phyloP scores from a whole-genome alignment of 495 filamentous ascomycete genomes.

The Penicillium daleae region DNA sequence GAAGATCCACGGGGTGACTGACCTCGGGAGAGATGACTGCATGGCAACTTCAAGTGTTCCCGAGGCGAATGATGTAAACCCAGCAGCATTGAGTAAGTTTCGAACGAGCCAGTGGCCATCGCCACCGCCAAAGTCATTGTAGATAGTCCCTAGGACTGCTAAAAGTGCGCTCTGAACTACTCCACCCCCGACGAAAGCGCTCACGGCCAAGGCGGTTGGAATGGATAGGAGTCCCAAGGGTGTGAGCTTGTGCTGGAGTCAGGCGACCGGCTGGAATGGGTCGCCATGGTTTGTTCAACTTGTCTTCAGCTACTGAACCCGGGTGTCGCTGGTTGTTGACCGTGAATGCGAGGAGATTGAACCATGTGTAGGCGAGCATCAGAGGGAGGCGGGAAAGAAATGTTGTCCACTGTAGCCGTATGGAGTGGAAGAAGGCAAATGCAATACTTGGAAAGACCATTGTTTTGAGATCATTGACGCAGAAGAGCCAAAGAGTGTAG shows the following conservation, averaged over 20 bases:
- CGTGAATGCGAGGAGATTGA: constrained; percentile 30
- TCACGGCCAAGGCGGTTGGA: not conserved
- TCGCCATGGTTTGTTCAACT: constrained; percentile 46
- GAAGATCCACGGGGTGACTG: not conserved
- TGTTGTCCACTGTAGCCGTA: constrained; percentile 24
- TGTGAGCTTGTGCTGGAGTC: not conserved
- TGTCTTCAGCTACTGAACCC: constrained; percentile 33
- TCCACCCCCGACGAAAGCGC: not conserved
- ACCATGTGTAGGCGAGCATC: not conserved
- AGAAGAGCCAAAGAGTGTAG: constrained; percentile 40
- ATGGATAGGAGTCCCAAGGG: not conserved
- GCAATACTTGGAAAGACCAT: constrained; percentile 41
- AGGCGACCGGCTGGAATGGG: constrained; percentile 22
- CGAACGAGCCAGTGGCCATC: constrained; percentile 27
- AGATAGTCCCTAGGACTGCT: constrained; percentile 31
- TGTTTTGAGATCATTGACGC: constrained; percentile 44
- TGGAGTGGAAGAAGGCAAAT: constrained; percentile 43
- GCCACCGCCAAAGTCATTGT: constrained; percentile 39
- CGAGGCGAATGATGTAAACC: constrained; percentile 31
- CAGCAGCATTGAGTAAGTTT: constrained; percentile 37
- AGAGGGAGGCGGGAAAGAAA: not conserved
- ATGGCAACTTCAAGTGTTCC: constrained; percentile 32
- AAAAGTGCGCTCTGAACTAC: constrained; percentile 12
- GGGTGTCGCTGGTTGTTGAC: constrained; percentile 39
- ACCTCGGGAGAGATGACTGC: not conserved